A percentile compares a stretch with the other conserved stretches of the same genome.
These are phyloP conservation scores for Fusarium circinatum DNA, from an alignment of 2,329 filamentous ascomycete genomes.

Conservation along the genomic window DNA sequence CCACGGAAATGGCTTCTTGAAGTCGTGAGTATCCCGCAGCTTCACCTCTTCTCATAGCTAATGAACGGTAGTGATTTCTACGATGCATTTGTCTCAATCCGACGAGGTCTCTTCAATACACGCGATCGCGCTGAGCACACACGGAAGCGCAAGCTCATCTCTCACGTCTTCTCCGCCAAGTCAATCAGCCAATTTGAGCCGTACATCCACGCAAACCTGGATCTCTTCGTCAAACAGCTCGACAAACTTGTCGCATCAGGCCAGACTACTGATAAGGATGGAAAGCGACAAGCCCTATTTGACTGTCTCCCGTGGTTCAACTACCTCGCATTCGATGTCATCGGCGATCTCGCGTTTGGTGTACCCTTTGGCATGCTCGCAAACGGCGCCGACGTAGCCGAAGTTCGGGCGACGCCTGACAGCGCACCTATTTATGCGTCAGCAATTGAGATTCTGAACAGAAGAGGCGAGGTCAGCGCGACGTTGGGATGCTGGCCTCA, in stretches of 20 bases:
- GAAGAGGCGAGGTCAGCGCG: conserved; percentile 85
- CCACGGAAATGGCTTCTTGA: conserved; percentile 79
- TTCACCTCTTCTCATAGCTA: background rate
- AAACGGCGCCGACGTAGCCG: conserved; percentile 79
- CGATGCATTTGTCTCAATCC: conserved; percentile 89
- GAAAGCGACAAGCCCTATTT: conserved; percentile 70
- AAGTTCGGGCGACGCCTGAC: conserved; percentile 72
- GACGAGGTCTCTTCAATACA: conserved; percentile 89
- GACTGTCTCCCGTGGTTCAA: conserved; percentile 81
- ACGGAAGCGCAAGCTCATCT: conserved; percentile 88
- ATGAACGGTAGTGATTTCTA: conserved; percentile 76
- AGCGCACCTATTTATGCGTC: conserved; percentile 74
- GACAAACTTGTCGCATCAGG: conserved; percentile 66
- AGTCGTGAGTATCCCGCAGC: conserved; percentile 61
- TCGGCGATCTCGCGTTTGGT: conserved; percentile 62
- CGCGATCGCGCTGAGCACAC: conserved; percentile 83
- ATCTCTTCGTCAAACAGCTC: conserved; percentile 78
- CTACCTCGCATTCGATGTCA: conserved; percentile 65
- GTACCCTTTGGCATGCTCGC: conserved; percentile 74
- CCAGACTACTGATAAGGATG: conserved; percentile 63
- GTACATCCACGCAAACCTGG: conserved; percentile 84
- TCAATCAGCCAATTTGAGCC: conserved; percentile 86
- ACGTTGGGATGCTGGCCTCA: conserved; percentile 79
- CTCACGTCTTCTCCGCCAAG: conserved; percentile 87
- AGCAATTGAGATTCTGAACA: conserved; percentile 89